Evolutionary conservation across 2,329 filamentous ascomycete species (phyloP), one percentile per base, ranked within the genome.

Genomic region (Fusarium nisikadoi): DNA sequence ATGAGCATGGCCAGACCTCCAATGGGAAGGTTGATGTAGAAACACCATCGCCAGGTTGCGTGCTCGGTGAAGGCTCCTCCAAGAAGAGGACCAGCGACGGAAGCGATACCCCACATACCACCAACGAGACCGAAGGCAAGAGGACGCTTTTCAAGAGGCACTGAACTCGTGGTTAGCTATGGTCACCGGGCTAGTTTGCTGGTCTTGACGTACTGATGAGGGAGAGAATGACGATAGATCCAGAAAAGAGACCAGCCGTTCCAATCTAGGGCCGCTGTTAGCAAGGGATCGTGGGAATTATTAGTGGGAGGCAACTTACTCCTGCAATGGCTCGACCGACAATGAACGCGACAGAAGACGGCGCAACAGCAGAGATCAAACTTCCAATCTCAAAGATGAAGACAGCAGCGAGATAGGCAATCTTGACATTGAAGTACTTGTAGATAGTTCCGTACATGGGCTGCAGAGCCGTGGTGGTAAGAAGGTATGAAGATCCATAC

Each of bases 81-180:
- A 9, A 87, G 79, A 19, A 88, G 76, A 12, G 86, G 86, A 0
- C 86, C 86, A 6, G 84, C 83, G 11, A 88, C 85, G 33, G 80
- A 82, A 45, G 87, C 87, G 54, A 90, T 83, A 20, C 88, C 88
- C 79, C 86, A 90, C 81, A 89, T 87, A 54, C 83, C 86, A 16
- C 86, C 86, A 43, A 89, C 83, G 43, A 89, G 76, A 31, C 87
- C 88, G 59, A 88, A 88, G 29, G 86, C 87, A 35, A 87, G 78
- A 12, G 85, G 88, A 36, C 88, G 82, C 73, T 88, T 86, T 12
- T 84, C 79, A 13, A 90, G 82, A 8, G 88, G 88, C 52, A 90
- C 85, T 81, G 12, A 6, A 19, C 3, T 33, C 25, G 42, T 58
- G 20, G 57, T 72, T 33, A 59, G 53, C 20, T 31, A 16, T 31